Evolutionary conservation across 768 basidiomycete species (phyloP), one percentile per base, ranked within the genome.

Genomic region (Leccinum sublutescens): DNA sequence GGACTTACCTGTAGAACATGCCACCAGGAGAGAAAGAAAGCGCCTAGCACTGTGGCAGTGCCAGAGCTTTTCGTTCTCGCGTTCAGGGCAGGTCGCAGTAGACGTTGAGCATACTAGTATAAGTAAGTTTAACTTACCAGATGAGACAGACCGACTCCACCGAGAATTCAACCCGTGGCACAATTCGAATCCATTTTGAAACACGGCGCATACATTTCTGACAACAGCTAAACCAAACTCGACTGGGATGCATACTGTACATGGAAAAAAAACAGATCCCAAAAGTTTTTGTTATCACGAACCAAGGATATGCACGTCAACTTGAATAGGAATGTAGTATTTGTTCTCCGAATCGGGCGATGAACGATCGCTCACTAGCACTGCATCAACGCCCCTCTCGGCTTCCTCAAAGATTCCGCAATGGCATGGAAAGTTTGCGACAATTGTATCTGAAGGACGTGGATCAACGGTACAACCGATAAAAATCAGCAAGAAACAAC

Each of bases 371-470:
- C 15, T 66, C 67, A 43, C 54, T 71, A 21, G 21, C 21, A 23
- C 23, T 25, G 66, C 61, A 83, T 66, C 56, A 85, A 65, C 15
- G 78, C 74, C 6, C 80, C 83, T 62, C 84, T 71, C 10, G 83
- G 77, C 59, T 78, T 84, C 65, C 75, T 77, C 71, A 85, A 66
- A 0, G 84, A 83, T 57, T 83, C 81, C 0, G 85, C 84, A 51
- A 85, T 78, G 19, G 79, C 78, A 29, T 84, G 70, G 77, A 85
- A 85, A 6, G 84, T 79, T 52, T 81, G 71, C 1, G 83, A 78
- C 11, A 85, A 73, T 57, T 75, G 77, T 25, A 84, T 74, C 84
- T 85, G 59, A 21, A 33, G 23, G 29, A 58, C 3, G 11, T 29
- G 8, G 19, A 52, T 61, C 51, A 2, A 47, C 17, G 2, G 4